These are phyloP conservation scores for Coemansia sp. DNA, from an alignment of 192 early-diverging fungal species.

Conservation along the genomic window DNA sequence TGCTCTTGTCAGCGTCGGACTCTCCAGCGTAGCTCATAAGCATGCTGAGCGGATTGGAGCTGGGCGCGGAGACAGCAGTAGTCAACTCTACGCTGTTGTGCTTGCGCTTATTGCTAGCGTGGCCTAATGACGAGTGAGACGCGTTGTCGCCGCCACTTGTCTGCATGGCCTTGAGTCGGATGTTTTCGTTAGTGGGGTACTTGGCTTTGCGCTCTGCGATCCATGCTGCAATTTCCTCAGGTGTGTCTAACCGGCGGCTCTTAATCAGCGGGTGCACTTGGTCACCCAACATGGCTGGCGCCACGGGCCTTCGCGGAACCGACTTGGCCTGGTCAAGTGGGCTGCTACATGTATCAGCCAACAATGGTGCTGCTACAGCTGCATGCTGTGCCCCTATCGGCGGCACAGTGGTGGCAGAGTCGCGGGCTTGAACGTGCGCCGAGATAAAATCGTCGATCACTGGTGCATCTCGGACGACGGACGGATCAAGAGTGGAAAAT, in stretches of 20 bases:
- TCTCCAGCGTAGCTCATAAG: constrained; percentile 16
- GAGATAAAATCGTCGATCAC: constrained; percentile 18
- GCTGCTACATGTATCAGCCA: not conserved
- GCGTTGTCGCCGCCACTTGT: not conserved
- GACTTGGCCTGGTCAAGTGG: not conserved
- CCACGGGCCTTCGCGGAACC: not conserved
- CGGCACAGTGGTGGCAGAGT: not conserved
- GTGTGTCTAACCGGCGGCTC: constrained; percentile 50
- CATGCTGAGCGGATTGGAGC: constrained; percentile 14
- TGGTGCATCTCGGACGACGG: not conserved
- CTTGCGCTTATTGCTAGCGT: constrained; percentile 25
- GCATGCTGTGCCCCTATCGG: not conserved
- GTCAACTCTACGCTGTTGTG: not conserved
- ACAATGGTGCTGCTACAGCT: not conserved
- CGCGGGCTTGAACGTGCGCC: constrained; percentile 4
- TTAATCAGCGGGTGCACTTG: constrained; percentile 47
- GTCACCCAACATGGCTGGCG: not conserved
- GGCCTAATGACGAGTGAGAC: too few species aligned
- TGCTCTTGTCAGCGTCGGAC: not conserved
- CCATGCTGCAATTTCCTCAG: constrained; percentile 77
- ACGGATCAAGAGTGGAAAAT: not conserved
- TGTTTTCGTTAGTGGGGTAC: constrained; percentile 72
- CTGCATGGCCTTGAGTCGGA: constrained; percentile 53
- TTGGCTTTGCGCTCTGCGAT: constrained; percentile 73
- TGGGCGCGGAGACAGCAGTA: not conserved